A percentile compares a stretch with the other conserved stretches of the same genome.
These are phyloP conservation scores for Cymbopogon citratus DNA, from an alignment of 176 grass and related monocot genomes.

Conservation along the genomic window DNA sequence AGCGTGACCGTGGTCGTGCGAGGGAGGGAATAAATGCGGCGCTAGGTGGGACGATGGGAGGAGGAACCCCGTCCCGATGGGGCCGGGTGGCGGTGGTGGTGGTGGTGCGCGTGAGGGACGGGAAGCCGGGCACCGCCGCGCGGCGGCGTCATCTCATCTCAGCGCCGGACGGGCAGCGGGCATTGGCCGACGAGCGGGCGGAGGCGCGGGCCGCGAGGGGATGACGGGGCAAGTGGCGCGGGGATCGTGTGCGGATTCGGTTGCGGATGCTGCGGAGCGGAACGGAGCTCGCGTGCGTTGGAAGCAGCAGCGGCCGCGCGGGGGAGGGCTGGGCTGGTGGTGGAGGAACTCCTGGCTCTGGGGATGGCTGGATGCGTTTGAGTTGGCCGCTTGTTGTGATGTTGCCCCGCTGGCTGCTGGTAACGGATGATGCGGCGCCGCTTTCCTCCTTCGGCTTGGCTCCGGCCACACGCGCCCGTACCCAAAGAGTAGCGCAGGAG, in stretches of 20 bases:
- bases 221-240: slow-evolving; percentile 23
- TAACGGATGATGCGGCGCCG: slow-evolving; percentile 16
- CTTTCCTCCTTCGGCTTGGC: background rate
- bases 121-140: slow-evolving; percentile 26
- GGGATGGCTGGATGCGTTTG: background rate
- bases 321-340: background rate
- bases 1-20: background rate
- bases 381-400: background rate
- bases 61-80: slow-evolving; percentile 11
- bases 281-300: slow-evolving; percentile 30
- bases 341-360: background rate
- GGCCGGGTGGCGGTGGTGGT: background rate
- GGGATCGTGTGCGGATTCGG: slow-evolving; percentile 37
- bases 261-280: slow-evolving; percentile 9
- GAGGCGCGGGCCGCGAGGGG: background rate
- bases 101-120: background rate
- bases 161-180: slow-evolving; percentile 9
- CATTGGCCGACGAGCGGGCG: background rate
- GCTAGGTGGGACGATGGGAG: background rate
- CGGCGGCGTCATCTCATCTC: slow-evolving; percentile 37
- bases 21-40: slow-evolving; percentile 28
- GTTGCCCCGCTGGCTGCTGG: background rate
- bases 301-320: slow-evolving; percentile 13
- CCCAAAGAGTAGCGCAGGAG: background rate
- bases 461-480: slow-evolving; percentile 5